Evolutionary conservation across 805 yeast species (phyloP), one percentile per base, ranked within the genome.

Genomic region (Teunomyces atbi): DNA sequence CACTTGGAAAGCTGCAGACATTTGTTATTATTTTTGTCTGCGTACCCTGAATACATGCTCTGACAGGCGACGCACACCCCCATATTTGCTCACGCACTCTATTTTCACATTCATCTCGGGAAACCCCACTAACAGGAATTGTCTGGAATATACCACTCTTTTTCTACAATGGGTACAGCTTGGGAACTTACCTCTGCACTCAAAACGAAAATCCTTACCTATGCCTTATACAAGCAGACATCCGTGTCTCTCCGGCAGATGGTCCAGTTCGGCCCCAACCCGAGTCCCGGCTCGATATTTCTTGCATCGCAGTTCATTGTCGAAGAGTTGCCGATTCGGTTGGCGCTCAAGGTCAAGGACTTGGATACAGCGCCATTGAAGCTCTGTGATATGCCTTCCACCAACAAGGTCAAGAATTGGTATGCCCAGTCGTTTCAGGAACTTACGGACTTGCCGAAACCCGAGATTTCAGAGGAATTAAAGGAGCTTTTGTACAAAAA

Each of bases 401-500:
- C 91, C 42, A 70, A 78, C 43, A 77, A 82, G 52, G 96, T 89
- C 13, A 78, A 83, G 49, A 81, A 89, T 60, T 90, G 97, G 96
- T 90, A 89, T 62, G 91, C 91, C 1, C 94, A 89, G 61, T 83
- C 92, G 6, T 90, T 90, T 64, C 90, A 89, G 56, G 92, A 89
- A 60, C 75, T 89, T 53, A 81, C 85, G n/a, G 63, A 74, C 10
- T 65, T 90, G 36, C 79, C 81, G 10, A 76, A 77, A 47, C 92
- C 92, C 1, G 59, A 57, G 27, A 69, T 83, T 38, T 68, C 70
- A 40, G 70, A 61, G 13, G 75, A 73, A 40, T 62, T 77, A 50
- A 62, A 62, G 32, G 60, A 64, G 48, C 51, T 74, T 49, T 61
- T 79, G 42, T 64, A 53, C 28, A 45, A 43, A 38, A 55, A 51